Base-by-base conservation (phyloP, 768 basidiomycete species). In the Clitopilus hobsonii region DNA sequence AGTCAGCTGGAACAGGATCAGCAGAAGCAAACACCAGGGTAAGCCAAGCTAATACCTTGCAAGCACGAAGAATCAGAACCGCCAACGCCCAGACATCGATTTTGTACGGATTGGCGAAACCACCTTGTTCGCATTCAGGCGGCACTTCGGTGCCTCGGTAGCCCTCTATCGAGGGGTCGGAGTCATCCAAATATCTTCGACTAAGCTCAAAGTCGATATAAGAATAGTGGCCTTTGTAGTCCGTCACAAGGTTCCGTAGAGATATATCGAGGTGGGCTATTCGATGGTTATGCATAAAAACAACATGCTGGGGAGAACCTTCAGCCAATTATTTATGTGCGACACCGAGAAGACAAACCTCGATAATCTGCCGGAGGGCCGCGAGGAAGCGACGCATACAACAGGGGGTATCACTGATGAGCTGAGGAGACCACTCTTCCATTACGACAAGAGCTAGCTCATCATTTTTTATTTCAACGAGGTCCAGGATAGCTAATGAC, bases 201-300 rank as follows among this genome's bases (percentile, higher is more conserved):
- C 86, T 87, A 13, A 80, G 65, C 65, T 90, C 88, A 59, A 81
- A 90, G 65, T 91, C 89, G 56, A 89, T 90, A 61, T 78, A 89
- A 0, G 86, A 86, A 65, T 83, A 90, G 49, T 72, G 78, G 10
- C 84, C 84, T 36, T 76, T 65, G 61, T 80, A 81, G 65, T 90
- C 79, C 16, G 86, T 85, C 52, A 91, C 69, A 51, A 90, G 70
- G 63, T 91, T 91, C 56, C 78, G 77, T 29, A 84, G 61, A 8
- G 86, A 88, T 47, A 90, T 85, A 63, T 91, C 89, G 38, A 90
- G 72, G 65, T 91, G 88, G 5, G 82, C 85, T 51, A 88, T 77
- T 53, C 67, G 71, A 63, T 85, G 77, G 49, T 71, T 71, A 63
- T 91, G 89, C 84, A 90, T 82, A 69, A 89, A 90, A 2, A 70